Evolutionary conservation across 2,329 filamentous ascomycete species (phyloP).

Genomic region (Pestalotiopsis sp.): DNA sequence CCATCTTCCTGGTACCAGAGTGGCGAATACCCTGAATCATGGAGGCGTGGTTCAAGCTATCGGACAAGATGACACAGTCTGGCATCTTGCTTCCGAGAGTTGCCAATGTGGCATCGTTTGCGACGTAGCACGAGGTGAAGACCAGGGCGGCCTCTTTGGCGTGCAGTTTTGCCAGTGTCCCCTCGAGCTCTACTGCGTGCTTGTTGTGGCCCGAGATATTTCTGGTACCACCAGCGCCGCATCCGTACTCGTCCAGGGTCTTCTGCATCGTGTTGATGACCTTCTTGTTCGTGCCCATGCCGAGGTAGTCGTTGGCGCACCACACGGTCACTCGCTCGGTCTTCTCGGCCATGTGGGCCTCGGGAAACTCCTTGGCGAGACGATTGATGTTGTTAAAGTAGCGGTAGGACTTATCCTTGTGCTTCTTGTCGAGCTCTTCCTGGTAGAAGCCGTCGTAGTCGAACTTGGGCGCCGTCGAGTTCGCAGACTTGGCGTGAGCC

Average conservation of each 20-base stretch:
- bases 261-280: constrained; percentile 93
- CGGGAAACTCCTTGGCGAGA: constrained; percentile 92
- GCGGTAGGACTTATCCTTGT: constrained; percentile 99
- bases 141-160: constrained; percentile 90
- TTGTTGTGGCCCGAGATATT: constrained; percentile 98
- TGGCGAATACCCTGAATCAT: constrained; percentile 99
- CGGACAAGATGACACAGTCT: constrained; percentile 95
- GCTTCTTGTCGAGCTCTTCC: constrained; percentile 92
- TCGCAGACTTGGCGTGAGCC: constrained; percentile 25
- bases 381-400: constrained; percentile 99
- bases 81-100: constrained; percentile 97
- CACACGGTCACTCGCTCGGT: constrained; percentile 93
- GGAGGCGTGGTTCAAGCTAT: constrained; percentile 95
- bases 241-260: constrained; percentile 91
- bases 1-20: constrained; percentile 94
- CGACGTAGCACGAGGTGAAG: constrained; percentile 97
- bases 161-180: constrained; percentile 82
- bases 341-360: constrained; percentile 82
- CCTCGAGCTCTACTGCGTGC: constrained; percentile 85
- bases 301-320: constrained; percentile 99
- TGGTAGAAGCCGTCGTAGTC: constrained; percentile 91
- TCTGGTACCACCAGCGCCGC: constrained; percentile 90
- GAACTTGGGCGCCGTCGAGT: constrained; percentile 60
- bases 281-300: constrained; percentile 89
- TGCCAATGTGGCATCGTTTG: constrained; percentile 94